A percentile compares a stretch with the other conserved stretches of the same genome.
phyloP scores from a whole-genome alignment of 257 asterid species.

The Solanum tarapatanum region DNA sequence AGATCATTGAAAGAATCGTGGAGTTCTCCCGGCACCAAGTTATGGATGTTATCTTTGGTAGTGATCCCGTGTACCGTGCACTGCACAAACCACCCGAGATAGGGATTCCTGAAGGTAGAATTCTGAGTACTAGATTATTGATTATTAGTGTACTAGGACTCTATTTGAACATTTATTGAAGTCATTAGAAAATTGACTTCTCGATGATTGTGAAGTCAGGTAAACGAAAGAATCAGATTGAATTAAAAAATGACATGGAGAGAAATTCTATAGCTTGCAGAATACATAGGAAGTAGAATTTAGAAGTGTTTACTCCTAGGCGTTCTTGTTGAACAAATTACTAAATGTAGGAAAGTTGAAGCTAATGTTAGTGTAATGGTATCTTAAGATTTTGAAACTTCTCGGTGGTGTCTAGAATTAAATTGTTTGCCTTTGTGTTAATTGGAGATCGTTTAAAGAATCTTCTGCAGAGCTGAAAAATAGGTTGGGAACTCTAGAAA shows the following conservation, averaged over 20 bases:
- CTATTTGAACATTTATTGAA: neutral
- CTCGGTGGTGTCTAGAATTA: neutral
- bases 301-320: neutral
- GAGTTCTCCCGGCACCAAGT: constrained; percentile 96
- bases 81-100: constrained; percentile 69
- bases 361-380: neutral
- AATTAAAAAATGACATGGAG: neutral
- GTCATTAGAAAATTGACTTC: neutral
- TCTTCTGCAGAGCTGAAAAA: neutral
- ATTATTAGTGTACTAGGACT: neutral
- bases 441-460: neutral
- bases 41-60: constrained; percentile 72
- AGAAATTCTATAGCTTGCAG: neutral
- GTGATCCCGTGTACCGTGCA: constrained; percentile 91
- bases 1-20: constrained; percentile 91
- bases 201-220: neutral
- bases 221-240: neutral
- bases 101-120: constrained; percentile 59
- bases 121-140: neutral
- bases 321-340: neutral
- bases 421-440: neutral
- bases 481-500: neutral
- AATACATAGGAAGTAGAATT: neutral
- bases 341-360: neutral
- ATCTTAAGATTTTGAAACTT: neutral